These are phyloP conservation scores for Trichoderma oligosporum DNA, from an alignment of 2,329 filamentous ascomycete species.

Conservation along the genomic window DNA sequence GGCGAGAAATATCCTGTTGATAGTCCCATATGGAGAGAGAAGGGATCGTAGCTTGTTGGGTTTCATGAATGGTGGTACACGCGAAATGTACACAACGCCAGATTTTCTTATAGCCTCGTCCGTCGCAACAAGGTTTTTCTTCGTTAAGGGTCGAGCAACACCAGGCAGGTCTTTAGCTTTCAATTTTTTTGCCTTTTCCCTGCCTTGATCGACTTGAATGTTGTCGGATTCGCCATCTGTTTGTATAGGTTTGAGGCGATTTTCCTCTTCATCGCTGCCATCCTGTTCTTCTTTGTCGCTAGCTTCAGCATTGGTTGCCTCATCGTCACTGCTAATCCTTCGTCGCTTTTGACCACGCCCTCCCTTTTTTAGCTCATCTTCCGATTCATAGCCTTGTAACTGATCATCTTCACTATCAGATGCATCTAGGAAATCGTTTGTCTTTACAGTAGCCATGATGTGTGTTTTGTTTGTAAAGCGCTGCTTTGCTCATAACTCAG, in stretches of 20 bases:
- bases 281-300: slow-evolving; percentile 35
- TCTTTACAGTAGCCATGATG: slow-evolving; percentile 63
- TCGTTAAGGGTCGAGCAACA: slow-evolving; percentile 53
- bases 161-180: slow-evolving; percentile 41
- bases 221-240: slow-evolving; percentile 26
- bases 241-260: slow-evolving; percentile 25
- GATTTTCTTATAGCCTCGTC: slow-evolving; percentile 66
- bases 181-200: slow-evolving; percentile 26
- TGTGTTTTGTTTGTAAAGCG: not conserved
- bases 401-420: slow-evolving; percentile 57
- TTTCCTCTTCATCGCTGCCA: slow-evolving; percentile 29
- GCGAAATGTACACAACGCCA: slow-evolving; percentile 78
- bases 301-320: slow-evolving; percentile 32
- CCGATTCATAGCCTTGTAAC: slow-evolving; percentile 61
- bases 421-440: slow-evolving; percentile 67
- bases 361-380: slow-evolving; percentile 65
- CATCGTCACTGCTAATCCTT: slow-evolving; percentile 47
- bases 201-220: slow-evolving; percentile 19
- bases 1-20: slow-evolving; percentile 75
- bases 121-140: slow-evolving; percentile 64
- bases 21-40: slow-evolving; percentile 68
- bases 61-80: slow-evolving; percentile 86
- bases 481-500: not conserved
- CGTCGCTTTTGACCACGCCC: slow-evolving; percentile 59
- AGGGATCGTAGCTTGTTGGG: slow-evolving; percentile 72